Base-by-base conservation (phyloP, 352 stramenopile genomes). In the Pythium aristosporum region DNA sequence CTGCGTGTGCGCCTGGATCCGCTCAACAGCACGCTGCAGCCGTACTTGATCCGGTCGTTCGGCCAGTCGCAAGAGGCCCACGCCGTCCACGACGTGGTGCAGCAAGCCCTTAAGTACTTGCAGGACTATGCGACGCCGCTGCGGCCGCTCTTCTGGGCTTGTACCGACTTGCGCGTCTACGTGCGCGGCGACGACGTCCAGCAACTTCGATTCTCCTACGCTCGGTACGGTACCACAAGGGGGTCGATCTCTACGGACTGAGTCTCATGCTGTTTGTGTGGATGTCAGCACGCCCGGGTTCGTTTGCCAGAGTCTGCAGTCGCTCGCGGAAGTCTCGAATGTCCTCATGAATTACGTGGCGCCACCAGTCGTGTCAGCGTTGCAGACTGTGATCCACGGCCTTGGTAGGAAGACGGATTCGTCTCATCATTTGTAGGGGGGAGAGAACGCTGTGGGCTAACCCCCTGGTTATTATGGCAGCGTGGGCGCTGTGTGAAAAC, bases 71-170 rank as follows among this genome's bases (percentile, higher is more conserved):
- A 72, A 12, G 82, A 94, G 52, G 76, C 79, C 12, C 68, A 88
- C 15, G 67, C 62, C 12, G 61, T 91, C 34, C 85, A 85, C 41
- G 71, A 80, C 9, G 63, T 85, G 43, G 84, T 72, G 12, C 75
- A 76, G n/a, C 72, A 72, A 20, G 73, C 69, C 42, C 55, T 94
- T 30, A 68, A 60, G 67, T 76, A 88, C 20, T 62, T 91, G 36
- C 60, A 84, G 68, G 74, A 76, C 25, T 76, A 76, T 32, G 71
- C 77, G 28, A 87, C 77, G 72, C 78, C 77, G 9, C 69, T 94
- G 42, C 79, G 76, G 3, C 71, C 80, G 43, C 74, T 91, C 37
- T 90, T 92, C 34, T 94, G 83, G 83, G 78, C 79, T 1, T 94
- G 85, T 83, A 94, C 74, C 47, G 71, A 94, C 53, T 61, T 94